Conservation (phyloP, 2,329 filamentous ascomycete genomes). For the Colletotrichum paranaense region DNA sequence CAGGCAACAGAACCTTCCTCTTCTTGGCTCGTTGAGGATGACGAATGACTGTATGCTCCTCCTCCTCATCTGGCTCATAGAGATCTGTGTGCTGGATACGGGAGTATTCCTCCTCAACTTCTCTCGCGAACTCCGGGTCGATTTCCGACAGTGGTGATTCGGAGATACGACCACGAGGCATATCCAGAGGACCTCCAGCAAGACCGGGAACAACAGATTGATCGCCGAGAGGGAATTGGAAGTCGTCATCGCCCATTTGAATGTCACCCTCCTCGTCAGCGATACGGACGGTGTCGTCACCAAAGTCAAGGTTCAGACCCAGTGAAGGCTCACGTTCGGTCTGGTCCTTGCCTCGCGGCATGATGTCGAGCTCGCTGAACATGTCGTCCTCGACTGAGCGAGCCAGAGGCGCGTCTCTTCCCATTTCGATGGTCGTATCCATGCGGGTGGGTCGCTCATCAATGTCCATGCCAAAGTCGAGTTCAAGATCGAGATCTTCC, state of each 20-base stretch:
- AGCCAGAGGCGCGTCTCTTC: conserved; percentile 82
- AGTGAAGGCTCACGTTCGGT: conserved; percentile 66
- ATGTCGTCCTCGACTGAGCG: conserved; percentile 77
- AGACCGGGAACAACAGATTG: conserved; percentile 67
- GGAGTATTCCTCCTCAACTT: conserved; percentile 69
- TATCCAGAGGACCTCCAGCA: conserved; percentile 55
- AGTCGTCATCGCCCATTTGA: conserved; percentile 65
- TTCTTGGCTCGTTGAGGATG: conserved; percentile 79
- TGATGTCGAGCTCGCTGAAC: conserved; percentile 71
- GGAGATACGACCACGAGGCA: conserved; percentile 71
- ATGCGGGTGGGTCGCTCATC: conserved; percentile 68
- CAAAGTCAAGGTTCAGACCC: conserved; percentile 65
- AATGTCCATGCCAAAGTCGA: conserved; percentile 80
- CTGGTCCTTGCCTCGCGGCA: conserved; percentile 66
- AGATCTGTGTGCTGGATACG: conserved; percentile 65
- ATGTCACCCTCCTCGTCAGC: conserved; percentile 74
- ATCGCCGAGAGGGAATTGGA: conserved; percentile 70
- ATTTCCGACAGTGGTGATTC: conserved; percentile 79
- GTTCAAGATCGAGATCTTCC: conserved; percentile 77
- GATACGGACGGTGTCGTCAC: conserved; percentile 67
- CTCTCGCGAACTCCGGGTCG: conserved; percentile 70
- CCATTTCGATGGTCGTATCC: conserved; percentile 83
- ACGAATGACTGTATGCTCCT: conserved; percentile 68
- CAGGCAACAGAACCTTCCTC: conserved; percentile 85
- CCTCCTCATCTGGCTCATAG: conserved; percentile 70